Evolutionary conservation across 2,329 filamentous ascomycete genomes (phyloP), one percentile per base, ranked within the genome.

Genomic region (Pseudogymnoascus sp.): DNA sequence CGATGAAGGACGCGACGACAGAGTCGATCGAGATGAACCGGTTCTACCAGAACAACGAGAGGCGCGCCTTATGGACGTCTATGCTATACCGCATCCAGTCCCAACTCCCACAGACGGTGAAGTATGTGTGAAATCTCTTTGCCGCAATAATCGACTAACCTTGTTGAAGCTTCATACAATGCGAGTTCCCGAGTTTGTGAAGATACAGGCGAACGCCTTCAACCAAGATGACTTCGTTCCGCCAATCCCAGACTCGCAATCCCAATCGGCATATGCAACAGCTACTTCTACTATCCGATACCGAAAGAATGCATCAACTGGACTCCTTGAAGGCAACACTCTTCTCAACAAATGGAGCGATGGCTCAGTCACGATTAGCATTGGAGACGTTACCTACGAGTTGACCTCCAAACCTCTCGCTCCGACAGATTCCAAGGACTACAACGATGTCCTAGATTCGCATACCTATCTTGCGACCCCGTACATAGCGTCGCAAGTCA

Each of bases 291-390:
- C 88, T 1, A 81, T 90, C 59, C 86, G 89, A 65, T 90, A 87
- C 76, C 85, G 88, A 62, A 84, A 82, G 70, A 86, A 90, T 64
- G 80, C 85, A 8, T 81, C 82, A 31, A 88, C 85, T 1, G 82
- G 83, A 59, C 78, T 85, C 65, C 79, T 92, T 11, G 84, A 89
- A 72, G 92, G 89, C 71, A 93, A 93, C 72, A 84, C 90, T 2
- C 83, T 87, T 66, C 78, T 93, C 31, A 84, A 90, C 71, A 84
- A 84, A 68, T 93, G 90, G 90, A 91, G 87, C 65, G 90, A 93
- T 71, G 90, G 90, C 28, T 91, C 88, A 3, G 78, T 90, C 14
- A 92, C 89, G 10, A 78, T 93, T 24, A 84, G 88, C n/a, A 80
- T 93, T 24, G 90, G 89, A 12, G 86, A 85, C 64, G 85, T 87